phyloP scores from a whole-genome alignment of 441 rosid species.

The Gossypium laxum region DNA sequence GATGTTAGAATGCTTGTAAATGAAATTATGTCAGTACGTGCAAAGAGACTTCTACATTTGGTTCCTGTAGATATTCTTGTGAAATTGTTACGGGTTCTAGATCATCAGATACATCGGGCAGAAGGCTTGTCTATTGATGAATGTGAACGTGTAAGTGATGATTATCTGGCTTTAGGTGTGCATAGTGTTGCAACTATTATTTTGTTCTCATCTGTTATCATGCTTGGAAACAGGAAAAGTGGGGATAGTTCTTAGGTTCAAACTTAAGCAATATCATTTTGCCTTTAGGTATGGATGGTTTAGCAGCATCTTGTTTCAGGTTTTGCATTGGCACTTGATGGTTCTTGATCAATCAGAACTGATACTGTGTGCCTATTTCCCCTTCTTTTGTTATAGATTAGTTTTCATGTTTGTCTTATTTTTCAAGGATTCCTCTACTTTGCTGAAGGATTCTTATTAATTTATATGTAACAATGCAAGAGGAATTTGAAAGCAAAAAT shows the following conservation, averaged over 20 bases:
- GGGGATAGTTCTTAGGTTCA: background rate
- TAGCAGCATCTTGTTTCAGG: background rate
- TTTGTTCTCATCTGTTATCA: background rate
- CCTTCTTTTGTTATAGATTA: background rate
- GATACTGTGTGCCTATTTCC: background rate
- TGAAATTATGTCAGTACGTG: slow-evolving; percentile 64
- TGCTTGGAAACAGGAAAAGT: background rate
- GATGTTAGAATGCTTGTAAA: slow-evolving; percentile 69
- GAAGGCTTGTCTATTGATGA: slow-evolving; percentile 76
- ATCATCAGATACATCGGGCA: slow-evolving; percentile 95
- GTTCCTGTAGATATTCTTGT: slow-evolving; percentile 74
- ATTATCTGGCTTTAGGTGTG: background rate
- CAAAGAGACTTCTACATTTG: slow-evolving; percentile 76
- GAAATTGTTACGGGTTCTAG: slow-evolving; percentile 61
- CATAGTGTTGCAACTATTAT: slow-evolving; percentile 1
- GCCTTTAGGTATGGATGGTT: background rate
- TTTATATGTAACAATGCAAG: slow-evolving; percentile 1
- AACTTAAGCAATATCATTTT: background rate
- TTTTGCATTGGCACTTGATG: background rate
- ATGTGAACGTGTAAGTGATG: slow-evolving; percentile 59
- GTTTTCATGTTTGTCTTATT: background rate
- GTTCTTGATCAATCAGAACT: slow-evolving; percentile 4
- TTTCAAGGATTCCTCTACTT: slow-evolving; percentile 4
- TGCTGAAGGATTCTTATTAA: background rate
- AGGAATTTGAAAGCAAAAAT: background rate